Evolutionary conservation across 129 eudicot genomes (phyloP), one percentile per base, ranked within the genome.

Genomic region (Tagetes erecta): DNA sequence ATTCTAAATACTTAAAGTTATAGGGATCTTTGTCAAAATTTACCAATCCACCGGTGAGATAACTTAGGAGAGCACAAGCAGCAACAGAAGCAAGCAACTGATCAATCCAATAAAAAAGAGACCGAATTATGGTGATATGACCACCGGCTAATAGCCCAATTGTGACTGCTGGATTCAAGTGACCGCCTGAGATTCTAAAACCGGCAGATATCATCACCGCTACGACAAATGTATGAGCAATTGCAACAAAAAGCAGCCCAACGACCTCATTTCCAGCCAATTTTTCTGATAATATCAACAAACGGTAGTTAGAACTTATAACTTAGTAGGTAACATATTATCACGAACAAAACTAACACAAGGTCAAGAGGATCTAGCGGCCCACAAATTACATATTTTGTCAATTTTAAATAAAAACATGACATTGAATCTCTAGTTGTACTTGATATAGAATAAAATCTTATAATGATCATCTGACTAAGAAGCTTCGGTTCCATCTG

Each of bases 151-250:
- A 84, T 0, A 94, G 82, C 40, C 98, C 98, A 13, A 94, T 49
- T 0, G 98, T 94, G 79, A 90, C 98, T 0, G 97, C 96, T 2
- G 97, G 97, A 79, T 92, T 92, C 5, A 92, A 56, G 63, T 92
- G 97, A 12, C 97, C 98, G 6, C 97, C 98, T 36, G 93, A 86
- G 64, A 94, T 86, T 30, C 90, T 83, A 4, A 90, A 79, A 14
- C 93, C 98, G 8, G 93, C 96, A 0, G 95, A 82, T 47, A 93
- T 88, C 95, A 80, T 90, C 85, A 87, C 96, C 5, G 84, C 95
- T 72, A 85, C 97, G 66, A 86, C 96, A 5, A 94, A 70, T 6
- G 89, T 80, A 80, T 90, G 97, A 44, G 97, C 90, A 64, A 88
- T 68, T 1, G 97, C 97, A 68, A 88, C 98, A 9, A 86, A 86